Evolutionary conservation across 352 stramenopile species (phyloP), one percentile per base, ranked within the genome.

Genomic region (Thalassiosira livingstoniorum): DNA sequence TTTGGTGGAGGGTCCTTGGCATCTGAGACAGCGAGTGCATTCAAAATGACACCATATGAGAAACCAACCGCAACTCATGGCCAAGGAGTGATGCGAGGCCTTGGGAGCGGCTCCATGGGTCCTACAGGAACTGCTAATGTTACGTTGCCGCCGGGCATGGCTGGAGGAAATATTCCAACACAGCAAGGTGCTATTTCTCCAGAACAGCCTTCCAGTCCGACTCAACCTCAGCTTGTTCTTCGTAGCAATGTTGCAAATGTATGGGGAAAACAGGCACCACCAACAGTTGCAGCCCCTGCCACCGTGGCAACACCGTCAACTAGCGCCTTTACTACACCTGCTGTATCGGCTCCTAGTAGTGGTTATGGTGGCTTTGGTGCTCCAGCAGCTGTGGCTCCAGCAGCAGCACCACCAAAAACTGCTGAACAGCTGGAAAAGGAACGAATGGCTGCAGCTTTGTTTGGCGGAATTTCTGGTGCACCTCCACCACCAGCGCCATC

Each of bases 361-460:
- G 55, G 55, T 13, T 83, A 85, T 67, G 77, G 76, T 43, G 76
- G 72, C 25, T 89, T 79, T 65, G 77, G 80, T 51, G 34, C 76
- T 35, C 62, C 78, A 27, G 23, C 75, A 73, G 43, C 82, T 39
- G 37, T 80, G 45, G 23, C 66, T 27, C 43, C 71, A 31, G 62
- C 78, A 34, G 39, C 78, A 10, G 60, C 42, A 10, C 73, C 79
- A 47, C 42, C 72, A 45, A 95, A 95, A 75, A 91, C 92, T 23
- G 82, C 80, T 27, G 92, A 95, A 67, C 86, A 94, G 66, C 72
- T 92, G 11, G 90, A 96, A 69, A 95, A 96, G 75, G 94, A 97
- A 87, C 83, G 90, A 77, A 95, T 98, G 90, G 97, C 97, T 45
- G 97, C 96, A 13, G 96, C 96, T 7, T 94, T 99, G 60, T 99